phyloP scores from a whole-genome alignment of 768 basidiomycete species.

The Kwoniella mangroviensis region DNA sequence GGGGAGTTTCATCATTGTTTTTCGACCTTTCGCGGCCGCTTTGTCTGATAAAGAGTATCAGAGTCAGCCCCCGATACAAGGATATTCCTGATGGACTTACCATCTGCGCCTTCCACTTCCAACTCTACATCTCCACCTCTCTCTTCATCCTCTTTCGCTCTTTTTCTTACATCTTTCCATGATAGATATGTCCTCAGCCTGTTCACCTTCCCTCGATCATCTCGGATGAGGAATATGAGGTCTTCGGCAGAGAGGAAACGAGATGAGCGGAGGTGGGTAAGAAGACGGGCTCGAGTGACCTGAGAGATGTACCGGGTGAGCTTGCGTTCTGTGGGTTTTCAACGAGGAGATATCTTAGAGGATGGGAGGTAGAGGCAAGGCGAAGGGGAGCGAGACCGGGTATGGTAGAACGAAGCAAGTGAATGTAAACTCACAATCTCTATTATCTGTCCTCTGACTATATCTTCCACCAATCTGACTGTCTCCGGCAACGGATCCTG shows the following conservation, averaged over 20 bases:
- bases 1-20: conserved; percentile 90
- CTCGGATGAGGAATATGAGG: conserved; percentile 92
- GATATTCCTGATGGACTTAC: conserved; percentile 37
- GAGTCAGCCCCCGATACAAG: neutral
- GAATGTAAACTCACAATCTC: conserved; percentile 69
- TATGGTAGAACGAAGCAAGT: neutral
- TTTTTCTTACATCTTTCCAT: conserved; percentile 96
- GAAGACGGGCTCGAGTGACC: conserved; percentile 87
- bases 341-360: too few species aligned
- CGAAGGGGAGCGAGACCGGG: too few species aligned
- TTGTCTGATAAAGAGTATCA: conserved; percentile 36
- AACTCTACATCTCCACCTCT: conserved; percentile 75
- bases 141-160: conserved; percentile 87
- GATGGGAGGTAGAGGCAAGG: too few species aligned
- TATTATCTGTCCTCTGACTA: conserved; percentile 84
- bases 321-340: too few species aligned
- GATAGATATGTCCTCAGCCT: conserved; percentile 88
- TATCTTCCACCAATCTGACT: conserved; percentile 92
- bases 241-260: conserved; percentile 90
- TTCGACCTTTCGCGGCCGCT: conserved; percentile 70
- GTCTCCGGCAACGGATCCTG: conserved; percentile 86
- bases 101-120: conserved; percentile 31
- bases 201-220: conserved; percentile 92
- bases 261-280: conserved; percentile 79
- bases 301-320: conserved; percentile 13